Evolutionary conservation across 768 basidiomycete species (phyloP).

Genomic region (Phlegmacium glaucopus): DNA sequence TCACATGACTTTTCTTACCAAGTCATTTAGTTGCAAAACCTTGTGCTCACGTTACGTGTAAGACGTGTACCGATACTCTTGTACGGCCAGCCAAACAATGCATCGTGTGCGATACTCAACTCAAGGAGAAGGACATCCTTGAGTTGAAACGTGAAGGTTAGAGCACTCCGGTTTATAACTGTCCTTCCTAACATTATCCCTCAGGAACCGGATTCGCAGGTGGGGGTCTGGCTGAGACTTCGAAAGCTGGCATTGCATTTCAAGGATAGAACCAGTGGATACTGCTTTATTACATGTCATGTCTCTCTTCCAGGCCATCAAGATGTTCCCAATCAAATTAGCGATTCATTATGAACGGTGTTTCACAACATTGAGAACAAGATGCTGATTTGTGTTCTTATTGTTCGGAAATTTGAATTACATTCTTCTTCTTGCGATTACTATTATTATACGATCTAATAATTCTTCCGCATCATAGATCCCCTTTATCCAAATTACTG

Average conservation of each 20-base stretch:
- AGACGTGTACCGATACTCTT: constrained; percentile 86
- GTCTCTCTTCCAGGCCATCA: neutral
- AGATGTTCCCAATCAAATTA: neutral
- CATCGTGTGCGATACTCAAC: constrained; percentile 72
- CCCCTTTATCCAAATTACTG: neutral
- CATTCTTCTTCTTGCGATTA: too few relatives aligned
- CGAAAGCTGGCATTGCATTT: constrained; percentile 77
- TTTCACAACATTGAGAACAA: neutral
- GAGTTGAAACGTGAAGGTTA: constrained; percentile 87
- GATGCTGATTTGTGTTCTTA: too few relatives aligned
- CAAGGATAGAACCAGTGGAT: constrained; percentile 51
- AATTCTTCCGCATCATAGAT: neutral
- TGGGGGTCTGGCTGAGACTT: constrained; percentile 91
- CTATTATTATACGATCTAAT: neutral
- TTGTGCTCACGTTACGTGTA: constrained; percentile 91
- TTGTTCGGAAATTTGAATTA: too few relatives aligned
- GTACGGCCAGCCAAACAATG: constrained; percentile 79
- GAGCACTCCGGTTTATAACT: constrained; percentile 10
- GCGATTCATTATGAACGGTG: neutral
- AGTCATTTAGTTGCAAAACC: constrained; percentile 40
- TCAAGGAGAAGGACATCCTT: constrained; percentile 72
- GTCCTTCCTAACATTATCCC: neutral
- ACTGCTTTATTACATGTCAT: neutral
- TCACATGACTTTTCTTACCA: neutral
- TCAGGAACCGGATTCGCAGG: constrained; percentile 91